Percentiles rank a stretch among this genome's conserved stretches.
Conservation (phyloP, 768 basidiomycete genomes). For the Phanerochaete sordida region DNA sequence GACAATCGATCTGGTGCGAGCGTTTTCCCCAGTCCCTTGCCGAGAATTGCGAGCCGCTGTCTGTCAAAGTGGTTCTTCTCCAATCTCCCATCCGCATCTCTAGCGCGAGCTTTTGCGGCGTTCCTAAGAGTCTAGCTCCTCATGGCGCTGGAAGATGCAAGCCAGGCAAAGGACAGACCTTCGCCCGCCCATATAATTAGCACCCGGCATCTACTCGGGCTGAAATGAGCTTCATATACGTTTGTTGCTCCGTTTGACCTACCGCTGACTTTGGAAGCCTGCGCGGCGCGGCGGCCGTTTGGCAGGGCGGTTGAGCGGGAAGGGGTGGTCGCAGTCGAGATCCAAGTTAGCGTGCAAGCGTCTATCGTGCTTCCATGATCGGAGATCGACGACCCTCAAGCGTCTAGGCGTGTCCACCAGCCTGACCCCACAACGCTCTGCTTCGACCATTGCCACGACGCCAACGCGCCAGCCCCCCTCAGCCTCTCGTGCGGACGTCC, state of each 20-base stretch:
- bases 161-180: neutral
- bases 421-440: neutral
- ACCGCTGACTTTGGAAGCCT: neutral
- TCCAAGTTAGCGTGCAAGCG: neutral
- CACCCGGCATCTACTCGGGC: slow-evolving; percentile 8
- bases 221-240: too few relatives aligned
- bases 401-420: neutral
- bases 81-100: slow-evolving; percentile 48
- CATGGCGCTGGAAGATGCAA: neutral
- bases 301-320: neutral
- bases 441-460: neutral
- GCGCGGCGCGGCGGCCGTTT: too few relatives aligned
- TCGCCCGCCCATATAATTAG: slow-evolving; percentile 15
- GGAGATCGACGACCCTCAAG: neutral
- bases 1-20: neutral
- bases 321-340: neutral
- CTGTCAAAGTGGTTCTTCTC: slow-evolving; percentile 62
- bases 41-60: slow-evolving; percentile 52
- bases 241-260: neutral
- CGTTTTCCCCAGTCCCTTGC: slow-evolving; percentile 22
- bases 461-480: neutral
- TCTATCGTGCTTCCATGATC: neutral
- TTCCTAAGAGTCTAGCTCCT: slow-evolving; percentile 39
- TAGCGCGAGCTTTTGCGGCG: slow-evolving; percentile 52
- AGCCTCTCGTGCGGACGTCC: neutral